Conservation (phyloP, 169 alveolate species). For the Plasmodium vivax region DNA sequence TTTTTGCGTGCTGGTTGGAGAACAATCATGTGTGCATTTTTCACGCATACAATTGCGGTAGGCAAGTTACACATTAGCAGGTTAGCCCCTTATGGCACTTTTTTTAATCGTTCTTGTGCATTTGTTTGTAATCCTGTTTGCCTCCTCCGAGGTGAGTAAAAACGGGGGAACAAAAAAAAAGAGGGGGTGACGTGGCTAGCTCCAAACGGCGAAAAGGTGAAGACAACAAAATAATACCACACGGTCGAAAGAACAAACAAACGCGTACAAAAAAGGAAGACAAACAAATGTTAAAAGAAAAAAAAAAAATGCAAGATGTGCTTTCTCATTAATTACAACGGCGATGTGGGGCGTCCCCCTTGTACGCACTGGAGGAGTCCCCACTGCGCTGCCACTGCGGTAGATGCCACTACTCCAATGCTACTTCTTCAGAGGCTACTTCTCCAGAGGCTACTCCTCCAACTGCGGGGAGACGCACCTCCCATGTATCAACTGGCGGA, state of each 20-base stretch:
- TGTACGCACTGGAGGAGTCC: neutral
- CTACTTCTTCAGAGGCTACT: no score
- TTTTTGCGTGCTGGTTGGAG: neutral
- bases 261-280: neutral
- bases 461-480: neutral
- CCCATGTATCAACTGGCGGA: conserved; percentile 1
- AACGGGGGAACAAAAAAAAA: neutral
- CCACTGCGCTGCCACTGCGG: neutral
- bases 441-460: neutral
- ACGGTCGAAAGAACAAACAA: neutral
- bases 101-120: neutral
- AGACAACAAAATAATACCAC: neutral
- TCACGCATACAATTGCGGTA: neutral
- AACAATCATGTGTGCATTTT: neutral
- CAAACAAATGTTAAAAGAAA: neutral
- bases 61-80: neutral
- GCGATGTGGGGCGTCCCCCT: neutral
- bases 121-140: neutral
- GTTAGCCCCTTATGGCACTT: neutral
- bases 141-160: neutral
- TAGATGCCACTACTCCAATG: no score
- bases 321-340: neutral
- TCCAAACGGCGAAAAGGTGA: neutral
- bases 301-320: neutral
- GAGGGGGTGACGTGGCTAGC: neutral